Conservation (phyloP, 1,284 basidiomycete genomes). For the Schizophyllum commune region DNA sequence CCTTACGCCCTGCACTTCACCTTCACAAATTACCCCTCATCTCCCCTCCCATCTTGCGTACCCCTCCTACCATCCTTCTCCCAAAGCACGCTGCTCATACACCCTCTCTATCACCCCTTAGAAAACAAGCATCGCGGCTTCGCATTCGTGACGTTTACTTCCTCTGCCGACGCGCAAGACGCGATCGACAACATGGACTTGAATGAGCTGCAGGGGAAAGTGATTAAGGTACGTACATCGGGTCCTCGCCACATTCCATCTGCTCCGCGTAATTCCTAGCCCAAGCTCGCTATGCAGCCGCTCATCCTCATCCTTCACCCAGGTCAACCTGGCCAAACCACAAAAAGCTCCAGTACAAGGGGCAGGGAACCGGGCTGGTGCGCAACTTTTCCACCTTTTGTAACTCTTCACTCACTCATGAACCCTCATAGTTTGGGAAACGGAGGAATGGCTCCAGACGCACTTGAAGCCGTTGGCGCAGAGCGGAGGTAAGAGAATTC, state of each 20-base stretch:
- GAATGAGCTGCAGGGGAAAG: conserved; percentile 67
- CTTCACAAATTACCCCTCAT: too few species aligned
- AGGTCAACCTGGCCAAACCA: conserved; percentile 63
- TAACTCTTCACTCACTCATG: conserved; percentile 5
- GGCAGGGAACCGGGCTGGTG: conserved; percentile 67
- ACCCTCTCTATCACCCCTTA: conserved; percentile 19
- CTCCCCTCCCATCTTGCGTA: conserved; percentile 7
- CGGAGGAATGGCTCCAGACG: conserved; percentile 74
- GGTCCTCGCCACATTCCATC: too few species aligned
- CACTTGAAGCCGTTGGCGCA: conserved; percentile 65
- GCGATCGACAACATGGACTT: conserved; percentile 88
- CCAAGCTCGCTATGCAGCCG: too few species aligned
- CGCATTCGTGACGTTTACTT: conserved; percentile 72
- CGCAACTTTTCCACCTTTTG: conserved; percentile 19
- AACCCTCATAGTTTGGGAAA: conserved; percentile 66
- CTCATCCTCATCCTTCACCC: not conserved
- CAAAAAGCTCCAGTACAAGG: conserved; percentile 59
- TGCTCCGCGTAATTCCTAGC: too few species aligned
- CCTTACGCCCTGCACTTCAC: not conserved
- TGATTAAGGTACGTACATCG: conserved; percentile 54
- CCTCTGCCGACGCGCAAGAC: conserved; percentile 74
- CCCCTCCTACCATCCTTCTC: conserved; percentile 2
- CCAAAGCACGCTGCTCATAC: not conserved
- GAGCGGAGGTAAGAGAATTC: conserved; percentile 50
- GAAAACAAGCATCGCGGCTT: conserved; percentile 76